phyloP scores from a whole-genome alignment of 2,329 filamentous ascomycete species.

The Ascochyta pisi region DNA sequence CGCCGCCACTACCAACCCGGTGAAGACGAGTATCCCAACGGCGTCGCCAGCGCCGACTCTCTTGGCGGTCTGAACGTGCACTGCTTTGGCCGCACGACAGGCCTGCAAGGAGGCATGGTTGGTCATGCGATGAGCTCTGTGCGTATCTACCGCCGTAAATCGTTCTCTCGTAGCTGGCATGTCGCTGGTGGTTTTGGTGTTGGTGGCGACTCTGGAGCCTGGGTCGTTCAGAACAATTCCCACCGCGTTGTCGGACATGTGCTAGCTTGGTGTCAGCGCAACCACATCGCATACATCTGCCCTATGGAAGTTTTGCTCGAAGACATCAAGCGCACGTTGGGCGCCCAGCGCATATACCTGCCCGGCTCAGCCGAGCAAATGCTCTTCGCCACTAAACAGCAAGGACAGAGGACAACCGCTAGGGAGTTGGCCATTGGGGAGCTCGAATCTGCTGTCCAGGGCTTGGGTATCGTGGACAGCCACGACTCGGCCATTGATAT shows the following conservation, averaged over 20 bases:
- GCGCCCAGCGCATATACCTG: slow-evolving; percentile 72
- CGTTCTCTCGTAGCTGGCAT: slow-evolving; percentile 76
- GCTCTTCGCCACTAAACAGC: slow-evolving; percentile 17
- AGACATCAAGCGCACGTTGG: slow-evolving; percentile 82
- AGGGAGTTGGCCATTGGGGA: slow-evolving; percentile 25
- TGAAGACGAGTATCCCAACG: slow-evolving; percentile 59
- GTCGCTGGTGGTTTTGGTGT: slow-evolving; percentile 70
- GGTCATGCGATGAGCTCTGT: slow-evolving; percentile 80
- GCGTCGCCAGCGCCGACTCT: slow-evolving; percentile 64
- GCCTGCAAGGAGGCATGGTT: slow-evolving; percentile 79
- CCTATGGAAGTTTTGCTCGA: slow-evolving; percentile 90
- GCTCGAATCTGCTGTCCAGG: slow-evolving; percentile 36
- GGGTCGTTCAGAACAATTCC: slow-evolving; percentile 83
- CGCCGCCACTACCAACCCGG: slow-evolving; percentile 44
- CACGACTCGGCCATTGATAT: slow-evolving; percentile 36
- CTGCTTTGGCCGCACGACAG: slow-evolving; percentile 86
- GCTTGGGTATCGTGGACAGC: slow-evolving; percentile 37
- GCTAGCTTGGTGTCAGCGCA: slow-evolving; percentile 82
- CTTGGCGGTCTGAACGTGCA: slow-evolving; percentile 82
- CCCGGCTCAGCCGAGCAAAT: slow-evolving; percentile 61
- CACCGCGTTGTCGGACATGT: slow-evolving; percentile 89
- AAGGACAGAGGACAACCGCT: slow-evolving; percentile 11
- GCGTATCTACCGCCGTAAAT: slow-evolving; percentile 83
- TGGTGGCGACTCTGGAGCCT: slow-evolving; percentile 90
- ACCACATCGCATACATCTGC: slow-evolving; percentile 86